Evolutionary conservation across 2,329 filamentous ascomycete species (phyloP).

Genomic region (Exophiala lecanii-corni): DNA sequence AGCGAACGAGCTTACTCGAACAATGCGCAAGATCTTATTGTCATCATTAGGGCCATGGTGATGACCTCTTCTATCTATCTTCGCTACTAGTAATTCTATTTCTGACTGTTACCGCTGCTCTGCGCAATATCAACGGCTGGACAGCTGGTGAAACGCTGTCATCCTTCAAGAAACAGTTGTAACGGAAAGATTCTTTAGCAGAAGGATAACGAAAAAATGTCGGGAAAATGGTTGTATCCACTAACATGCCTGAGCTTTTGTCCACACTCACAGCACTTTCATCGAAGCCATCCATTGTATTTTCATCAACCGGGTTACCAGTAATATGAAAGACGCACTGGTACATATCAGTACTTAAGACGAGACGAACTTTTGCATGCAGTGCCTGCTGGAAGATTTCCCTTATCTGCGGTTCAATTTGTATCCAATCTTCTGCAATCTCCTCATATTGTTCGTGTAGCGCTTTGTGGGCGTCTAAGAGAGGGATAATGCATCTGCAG

Average conservation of each 20-base stretch:
- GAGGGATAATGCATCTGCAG: not conserved
- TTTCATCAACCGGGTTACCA: not conserved
- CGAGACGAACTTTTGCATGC: slow-evolving; percentile 1
- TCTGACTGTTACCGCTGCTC: not conserved
- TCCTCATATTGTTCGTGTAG: not conserved
- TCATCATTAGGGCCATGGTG: not conserved
- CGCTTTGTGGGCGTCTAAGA: not conserved
- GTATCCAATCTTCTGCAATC: not conserved
- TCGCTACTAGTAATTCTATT: not conserved
- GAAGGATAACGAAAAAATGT: not conserved
- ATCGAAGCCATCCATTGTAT: not conserved
- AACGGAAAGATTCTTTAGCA: not conserved
- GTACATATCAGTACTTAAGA: slow-evolving; percentile 8
- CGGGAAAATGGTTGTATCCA: slow-evolving; percentile 1
- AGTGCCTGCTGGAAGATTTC: slow-evolving; percentile 8
- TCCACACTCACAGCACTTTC: not conserved
- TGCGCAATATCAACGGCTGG: too few relatives aligned
- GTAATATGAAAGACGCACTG: not conserved
- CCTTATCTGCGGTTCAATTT: not conserved
- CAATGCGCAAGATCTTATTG: too few relatives aligned
- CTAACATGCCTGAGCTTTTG: not conserved
- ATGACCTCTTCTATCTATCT: not conserved
- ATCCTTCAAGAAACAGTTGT: not conserved
- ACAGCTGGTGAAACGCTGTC: too few relatives aligned
- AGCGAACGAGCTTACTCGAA: not conserved